A percentile compares a stretch with the other conserved stretches of the same genome.
These are phyloP conservation scores for Claviceps spartinae DNA, from an alignment of 2,329 filamentous ascomycete genomes.

Conservation along the genomic window DNA sequence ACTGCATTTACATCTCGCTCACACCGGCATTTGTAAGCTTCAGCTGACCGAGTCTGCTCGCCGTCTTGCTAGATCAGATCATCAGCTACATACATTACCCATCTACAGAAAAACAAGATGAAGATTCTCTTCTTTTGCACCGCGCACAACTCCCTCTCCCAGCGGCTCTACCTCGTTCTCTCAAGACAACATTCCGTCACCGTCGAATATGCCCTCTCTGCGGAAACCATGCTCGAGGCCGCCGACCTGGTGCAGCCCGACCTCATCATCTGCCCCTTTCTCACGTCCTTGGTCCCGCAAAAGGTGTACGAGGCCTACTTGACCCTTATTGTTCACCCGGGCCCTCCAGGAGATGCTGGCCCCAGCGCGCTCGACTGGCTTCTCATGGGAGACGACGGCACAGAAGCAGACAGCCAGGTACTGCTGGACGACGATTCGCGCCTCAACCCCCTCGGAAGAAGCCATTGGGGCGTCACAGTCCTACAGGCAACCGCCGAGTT, in stretches of 20 bases:
- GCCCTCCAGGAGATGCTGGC: conserved; percentile 27
- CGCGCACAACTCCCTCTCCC: conserved; percentile 30
- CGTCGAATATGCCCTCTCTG: conserved; percentile 24
- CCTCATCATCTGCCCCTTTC: conserved; percentile 28
- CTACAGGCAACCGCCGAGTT: conserved; percentile 26
- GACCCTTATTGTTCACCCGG: conserved; percentile 27
- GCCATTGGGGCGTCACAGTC: conserved; percentile 28
- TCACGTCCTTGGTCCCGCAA: conserved; percentile 23
- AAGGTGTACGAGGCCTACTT: conserved; percentile 23
- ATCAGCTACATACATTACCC: too few species aligned
- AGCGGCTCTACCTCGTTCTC: conserved; percentile 23
- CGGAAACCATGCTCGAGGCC: conserved; percentile 23
- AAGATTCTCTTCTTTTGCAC: conserved; percentile 30
- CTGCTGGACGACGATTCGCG: conserved; percentile 15
- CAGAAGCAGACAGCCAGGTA: conserved; percentile 15
- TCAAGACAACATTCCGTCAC: conserved; percentile 22
- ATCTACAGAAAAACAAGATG: conserved; percentile 9
- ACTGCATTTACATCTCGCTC: too few species aligned
- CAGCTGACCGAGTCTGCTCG: too few species aligned
- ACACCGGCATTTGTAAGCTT: too few species aligned
- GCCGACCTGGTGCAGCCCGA: conserved; percentile 22
- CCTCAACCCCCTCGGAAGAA: conserved; percentile 17
- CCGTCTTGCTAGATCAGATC: too few species aligned
- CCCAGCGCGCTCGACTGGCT: conserved; percentile 29
- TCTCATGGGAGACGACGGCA: conserved; percentile 27